Conservation (phyloP, 2,329 filamentous ascomycete species). For the Lachnellula suecica region DNA sequence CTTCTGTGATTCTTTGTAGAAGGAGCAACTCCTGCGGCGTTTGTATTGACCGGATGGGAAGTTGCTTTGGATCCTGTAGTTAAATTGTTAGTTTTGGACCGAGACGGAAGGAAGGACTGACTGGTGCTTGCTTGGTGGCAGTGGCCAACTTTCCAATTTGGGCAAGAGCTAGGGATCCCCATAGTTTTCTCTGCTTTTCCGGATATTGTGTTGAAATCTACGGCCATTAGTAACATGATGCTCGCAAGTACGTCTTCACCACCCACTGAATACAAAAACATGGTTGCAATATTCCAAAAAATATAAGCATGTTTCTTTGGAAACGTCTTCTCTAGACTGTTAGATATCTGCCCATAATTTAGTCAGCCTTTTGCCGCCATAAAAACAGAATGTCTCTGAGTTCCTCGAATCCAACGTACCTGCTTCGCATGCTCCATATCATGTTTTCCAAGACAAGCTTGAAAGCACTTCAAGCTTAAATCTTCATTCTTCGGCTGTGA, state of each 20-base stretch:
- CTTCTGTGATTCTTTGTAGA: conserved; percentile 28
- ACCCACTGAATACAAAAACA: conserved; percentile 32
- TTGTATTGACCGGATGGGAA: conserved; percentile 33
- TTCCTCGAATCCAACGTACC: conserved; percentile 15
- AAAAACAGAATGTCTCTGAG: not conserved
- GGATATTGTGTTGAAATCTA: conserved; percentile 26
- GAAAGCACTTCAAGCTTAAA: conserved; percentile 27
- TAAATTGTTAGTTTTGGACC: conserved; percentile 1
- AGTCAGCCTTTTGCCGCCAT: not conserved
- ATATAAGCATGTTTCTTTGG: conserved; percentile 31
- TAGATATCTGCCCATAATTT: conserved; percentile 28
- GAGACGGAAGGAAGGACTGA: conserved; percentile 15
- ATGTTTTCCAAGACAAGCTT: conserved; percentile 29
- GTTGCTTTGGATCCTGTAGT: conserved; percentile 24
- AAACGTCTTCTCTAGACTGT: conserved; percentile 34
- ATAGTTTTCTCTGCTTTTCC: conserved; percentile 29
- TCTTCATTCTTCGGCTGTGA: conserved; percentile 31
- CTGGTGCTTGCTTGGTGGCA: conserved; percentile 28
- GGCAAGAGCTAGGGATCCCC: conserved; percentile 27
- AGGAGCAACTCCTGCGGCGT: conserved; percentile 34
- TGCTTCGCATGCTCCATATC: conserved; percentile 35
- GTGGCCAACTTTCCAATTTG: conserved; percentile 32
- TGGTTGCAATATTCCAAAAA: conserved; percentile 34
- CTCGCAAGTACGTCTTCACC: not conserved
- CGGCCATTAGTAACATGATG: conserved; percentile 11